Evolutionary conservation across 2,329 filamentous ascomycete genomes (phyloP), one percentile per base, ranked within the genome.

Genomic region (Dactylellina leptospora): DNA sequence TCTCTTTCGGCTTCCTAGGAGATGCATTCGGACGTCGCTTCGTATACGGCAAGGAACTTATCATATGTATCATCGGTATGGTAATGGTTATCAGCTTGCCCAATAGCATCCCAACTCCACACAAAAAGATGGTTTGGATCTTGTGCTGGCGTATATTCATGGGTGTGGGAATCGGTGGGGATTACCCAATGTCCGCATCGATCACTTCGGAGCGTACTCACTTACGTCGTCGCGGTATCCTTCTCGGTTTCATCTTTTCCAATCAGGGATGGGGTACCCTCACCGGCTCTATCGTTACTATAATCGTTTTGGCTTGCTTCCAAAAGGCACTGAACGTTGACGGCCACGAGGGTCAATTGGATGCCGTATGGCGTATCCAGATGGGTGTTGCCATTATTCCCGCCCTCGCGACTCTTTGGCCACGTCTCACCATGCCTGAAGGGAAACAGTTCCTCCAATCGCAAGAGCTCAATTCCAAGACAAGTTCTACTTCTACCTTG

Each of bases 21-120:
- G 92, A 96, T 81, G 81, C 87, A 4, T 84, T 93, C 56, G 91
- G 91, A 58, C 88, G 90, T 72, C 91, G 92, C 83, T 87, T 84
- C 75, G 93, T 96, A 89, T 95, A 96, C 79, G 91, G 91, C 74
- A 83, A 92, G 20, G 90, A 93, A 80, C 81, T 93, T 74, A 90
- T 93, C 74, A 81, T 93, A 80, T 85, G 50, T 78, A 80, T n/a
- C 80, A 80, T 40, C 56, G 73, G 75, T 22, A 74, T 76, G 45
- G 38, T 76, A 1, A 74, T 76, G 62, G 75, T 75, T 25, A 71
- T 76, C 55, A 74, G 69, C 23, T 66, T 76, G 11, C 69, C 69
- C 8, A 73, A 73, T 42, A 64, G 60, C 40, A 73, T 73, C 22
- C 54, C 69, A 28, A 54, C 45, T 13, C 69, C 69, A 8, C 45